phyloP scores from a whole-genome alignment of 2,329 filamentous ascomycete genomes.

The Cladosporium phlei region DNA sequence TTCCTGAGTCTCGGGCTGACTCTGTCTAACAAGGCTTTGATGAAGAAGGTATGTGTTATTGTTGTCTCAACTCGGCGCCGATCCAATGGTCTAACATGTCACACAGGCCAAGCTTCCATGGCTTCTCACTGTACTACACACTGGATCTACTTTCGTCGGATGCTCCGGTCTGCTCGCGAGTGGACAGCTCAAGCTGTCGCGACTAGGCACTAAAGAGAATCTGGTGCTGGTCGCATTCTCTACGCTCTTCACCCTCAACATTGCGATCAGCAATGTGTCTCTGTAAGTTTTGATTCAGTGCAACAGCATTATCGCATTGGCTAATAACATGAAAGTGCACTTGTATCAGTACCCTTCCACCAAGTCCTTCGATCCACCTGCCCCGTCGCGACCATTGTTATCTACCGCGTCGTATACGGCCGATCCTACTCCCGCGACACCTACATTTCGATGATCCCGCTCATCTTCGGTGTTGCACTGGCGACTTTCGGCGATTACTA shows the following conservation, averaged over 20 bases:
- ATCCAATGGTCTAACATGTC: not conserved
- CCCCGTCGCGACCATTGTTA: conserved; percentile 57
- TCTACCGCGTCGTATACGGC: conserved; percentile 54
- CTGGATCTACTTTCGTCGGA: conserved; percentile 51
- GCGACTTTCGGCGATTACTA: conserved; percentile 60
- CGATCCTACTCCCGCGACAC: conserved; percentile 53
- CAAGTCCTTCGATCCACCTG: conserved; percentile 59
- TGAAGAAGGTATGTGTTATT: conserved; percentile 38
- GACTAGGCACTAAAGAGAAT: conserved; percentile 50
- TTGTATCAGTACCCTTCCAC: conserved; percentile 61
- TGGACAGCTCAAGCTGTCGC: conserved; percentile 51
- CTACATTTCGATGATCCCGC: conserved; percentile 55
- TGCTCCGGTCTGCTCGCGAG: conserved; percentile 49
- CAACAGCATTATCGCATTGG: not conserved
- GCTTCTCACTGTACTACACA: conserved; percentile 57
- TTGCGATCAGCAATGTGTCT: conserved; percentile 58
- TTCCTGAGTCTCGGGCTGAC: conserved; percentile 47
- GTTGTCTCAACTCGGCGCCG: too few relatives aligned
- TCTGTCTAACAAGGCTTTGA: conserved; percentile 57
- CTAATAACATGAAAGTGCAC: conserved; percentile 9
- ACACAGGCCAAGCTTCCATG: conserved; percentile 55
- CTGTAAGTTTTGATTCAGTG: conserved; percentile 28
- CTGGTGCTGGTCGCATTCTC: conserved; percentile 55
- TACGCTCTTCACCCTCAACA: conserved; percentile 57
- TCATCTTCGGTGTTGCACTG: conserved; percentile 55